These are phyloP conservation scores for Calocybe gangraenosa DNA, from an alignment of 768 basidiomycete species.

Conservation along the genomic window DNA sequence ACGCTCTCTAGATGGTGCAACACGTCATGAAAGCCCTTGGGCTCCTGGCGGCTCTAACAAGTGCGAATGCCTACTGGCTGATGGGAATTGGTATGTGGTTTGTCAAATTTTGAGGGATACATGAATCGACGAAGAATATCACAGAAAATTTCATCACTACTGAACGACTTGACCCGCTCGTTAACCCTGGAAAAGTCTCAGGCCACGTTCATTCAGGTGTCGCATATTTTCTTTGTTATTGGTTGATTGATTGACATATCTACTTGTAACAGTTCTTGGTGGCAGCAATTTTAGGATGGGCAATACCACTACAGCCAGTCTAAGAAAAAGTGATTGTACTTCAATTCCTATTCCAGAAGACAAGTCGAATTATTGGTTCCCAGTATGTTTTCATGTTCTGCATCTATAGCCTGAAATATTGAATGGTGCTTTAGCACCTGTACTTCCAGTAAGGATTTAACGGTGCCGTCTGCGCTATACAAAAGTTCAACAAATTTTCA, in stretches of 20 bases:
- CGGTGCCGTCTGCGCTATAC: not conserved
- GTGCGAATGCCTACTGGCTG: constrained; percentile 41
- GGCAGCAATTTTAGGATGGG: constrained; percentile 47
- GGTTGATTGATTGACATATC: constrained; percentile 4
- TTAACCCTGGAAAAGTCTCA: constrained; percentile 41
- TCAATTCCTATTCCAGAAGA: constrained; percentile 52
- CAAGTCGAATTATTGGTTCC: constrained; percentile 52
- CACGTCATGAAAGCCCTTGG: constrained; percentile 27
- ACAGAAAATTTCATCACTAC: constrained; percentile 40
- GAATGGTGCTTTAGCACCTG: constrained; percentile 30
- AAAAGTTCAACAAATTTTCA: constrained; percentile 12
- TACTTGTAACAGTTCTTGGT: constrained; percentile 36
- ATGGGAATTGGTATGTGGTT: constrained; percentile 34
- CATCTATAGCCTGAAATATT: not conserved
- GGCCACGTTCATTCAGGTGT: constrained; percentile 45
- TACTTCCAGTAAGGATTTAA: constrained; percentile 42
- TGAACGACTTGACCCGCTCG: constrained; percentile 48
- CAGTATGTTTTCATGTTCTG: constrained; percentile 27
- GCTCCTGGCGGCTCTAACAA: constrained; percentile 26
- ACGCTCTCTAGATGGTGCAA: constrained; percentile 18
- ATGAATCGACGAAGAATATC: not conserved
- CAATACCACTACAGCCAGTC: constrained; percentile 31
- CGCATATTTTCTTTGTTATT: constrained; percentile 1
- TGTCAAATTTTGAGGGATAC: not conserved
- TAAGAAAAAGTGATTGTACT: constrained; percentile 46